Base-by-base conservation (phyloP, 306 rosid genomes). In the Sicyos edulis region DNA sequence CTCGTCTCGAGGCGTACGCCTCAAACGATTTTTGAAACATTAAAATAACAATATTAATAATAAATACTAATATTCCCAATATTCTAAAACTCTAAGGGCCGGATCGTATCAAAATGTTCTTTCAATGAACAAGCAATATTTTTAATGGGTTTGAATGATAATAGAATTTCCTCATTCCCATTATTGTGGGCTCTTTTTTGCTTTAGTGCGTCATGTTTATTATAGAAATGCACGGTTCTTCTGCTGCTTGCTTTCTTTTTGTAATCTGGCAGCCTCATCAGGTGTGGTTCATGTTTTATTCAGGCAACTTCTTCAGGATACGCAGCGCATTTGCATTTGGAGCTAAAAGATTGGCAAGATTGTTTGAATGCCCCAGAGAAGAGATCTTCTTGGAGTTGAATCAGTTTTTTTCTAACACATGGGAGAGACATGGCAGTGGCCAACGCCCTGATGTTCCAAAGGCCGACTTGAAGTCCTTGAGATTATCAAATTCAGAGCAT, bases 251-350 rank as follows among this genome's bases (percentile, higher is more conserved):
- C 15, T 54, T 40, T 73, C 15, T 45, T 44, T 53, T 73, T 56
- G 44, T 24, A 42, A 58, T 58, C 22, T 20, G 52, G 26, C 37
- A 56, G 50, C 29, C 13, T 20, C 42, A 13, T 55, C 69, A 73
- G n/a, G n/a, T 44, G 55, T 74, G 65, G 21, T 75, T 32, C 76
- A 20, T 64, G 15, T 26, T 56, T 76, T 74, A 75, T 80, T 76
- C 88, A 95, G 99, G 99, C 74, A 95, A 95, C 82, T 95, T 95
- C 85, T 95, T 85, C 83, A 86, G 99, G 83, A 95, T 95, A 74
- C 96, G 99, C 80, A 95, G 99, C 81, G 99, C 99, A 74, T 91
- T 95, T 82, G 87, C 92, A 15, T 95, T 89, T 84, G 99, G 99
- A 75, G 91, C 96, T 75, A 91, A 87, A 80, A 80, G 80, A 78